A percentile compares a stretch with the other conserved stretches of the same genome.
Conservation (phyloP, 2,329 filamentous ascomycete species). For the Fusarium poae region DNA sequence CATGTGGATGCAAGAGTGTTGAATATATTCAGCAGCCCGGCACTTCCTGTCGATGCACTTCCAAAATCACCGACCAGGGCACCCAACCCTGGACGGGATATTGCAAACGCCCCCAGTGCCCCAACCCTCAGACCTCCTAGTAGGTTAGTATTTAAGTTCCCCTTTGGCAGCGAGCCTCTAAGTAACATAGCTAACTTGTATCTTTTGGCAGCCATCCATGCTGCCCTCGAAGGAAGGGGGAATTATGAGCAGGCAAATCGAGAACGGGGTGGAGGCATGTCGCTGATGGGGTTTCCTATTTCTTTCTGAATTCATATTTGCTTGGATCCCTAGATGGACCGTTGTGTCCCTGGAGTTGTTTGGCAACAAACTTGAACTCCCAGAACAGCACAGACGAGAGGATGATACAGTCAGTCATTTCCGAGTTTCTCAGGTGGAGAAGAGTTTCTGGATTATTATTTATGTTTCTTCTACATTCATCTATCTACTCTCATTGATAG, state of each 20-base stretch:
- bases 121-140: constrained; percentile 48
- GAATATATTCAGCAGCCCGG: constrained; percentile 48
- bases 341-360: constrained; percentile 39
- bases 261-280: constrained; percentile 1
- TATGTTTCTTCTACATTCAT: constrained; percentile 23
- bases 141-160: constrained; percentile 43
- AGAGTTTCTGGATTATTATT: constrained; percentile 9
- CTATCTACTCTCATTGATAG: constrained; percentile 32
- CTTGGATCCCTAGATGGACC: constrained; percentile 37
- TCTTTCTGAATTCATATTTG: constrained; percentile 22
- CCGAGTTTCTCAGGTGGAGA: constrained; percentile 13
- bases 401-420: constrained; percentile 44
- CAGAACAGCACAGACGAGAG: constrained; percentile 44
- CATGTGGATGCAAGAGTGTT: constrained; percentile 51
- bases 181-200: constrained; percentile 25
- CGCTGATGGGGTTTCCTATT: constrained; percentile 16
- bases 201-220: constrained; percentile 34
- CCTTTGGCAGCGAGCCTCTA: constrained; percentile 12
- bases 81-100: constrained; percentile 52
- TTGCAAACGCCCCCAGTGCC: constrained; percentile 51
- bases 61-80: constrained; percentile 47
- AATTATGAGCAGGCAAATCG: constrained; percentile 38
- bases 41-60: constrained; percentile 47
- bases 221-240: constrained; percentile 43
- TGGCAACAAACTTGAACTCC: constrained; percentile 33